These are phyloP conservation scores for Ehretia macrophylla DNA, from an alignment of 257 asterid species.

Conservation along the genomic window DNA sequence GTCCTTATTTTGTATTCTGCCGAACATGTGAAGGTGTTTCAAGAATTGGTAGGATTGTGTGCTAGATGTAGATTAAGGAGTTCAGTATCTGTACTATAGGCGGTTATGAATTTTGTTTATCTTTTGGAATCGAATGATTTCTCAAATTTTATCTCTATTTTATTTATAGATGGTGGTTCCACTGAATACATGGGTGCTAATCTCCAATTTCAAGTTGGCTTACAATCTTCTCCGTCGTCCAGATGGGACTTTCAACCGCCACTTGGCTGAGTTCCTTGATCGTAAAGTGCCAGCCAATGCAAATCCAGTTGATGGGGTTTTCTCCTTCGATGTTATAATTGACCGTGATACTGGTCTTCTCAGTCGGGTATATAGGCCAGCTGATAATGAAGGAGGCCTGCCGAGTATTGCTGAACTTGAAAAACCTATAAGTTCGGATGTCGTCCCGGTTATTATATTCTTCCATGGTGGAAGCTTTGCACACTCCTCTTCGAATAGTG, in stretches of 20 bases:
- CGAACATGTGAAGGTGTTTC: too few relatives aligned
- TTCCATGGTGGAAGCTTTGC: constrained; percentile 93
- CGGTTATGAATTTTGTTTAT: too few relatives aligned
- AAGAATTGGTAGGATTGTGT: too few relatives aligned
- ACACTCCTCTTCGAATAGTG: constrained; percentile 83
- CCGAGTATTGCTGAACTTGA: constrained; percentile 35
- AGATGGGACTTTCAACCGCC: constrained; percentile 85
- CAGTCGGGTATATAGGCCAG: constrained; percentile 56
- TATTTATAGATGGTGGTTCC: constrained; percentile 38
- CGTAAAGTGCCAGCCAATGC: constrained; percentile 76
- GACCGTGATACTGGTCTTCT: constrained; percentile 65
- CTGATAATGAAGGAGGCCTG: constrained; percentile 28
- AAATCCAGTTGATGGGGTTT: constrained; percentile 64
- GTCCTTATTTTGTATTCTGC: too few relatives aligned
- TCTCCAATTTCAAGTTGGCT: constrained; percentile 78
- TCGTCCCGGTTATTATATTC: constrained; percentile 71
- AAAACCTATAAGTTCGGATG: constrained; percentile 44
- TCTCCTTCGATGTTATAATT: constrained; percentile 59
- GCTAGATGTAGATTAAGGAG: too few relatives aligned
- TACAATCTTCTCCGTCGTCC: constrained; percentile 77
- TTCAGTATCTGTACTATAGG: too few relatives aligned
- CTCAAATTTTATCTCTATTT: background rate
- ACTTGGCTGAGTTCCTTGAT: constrained; percentile 66
- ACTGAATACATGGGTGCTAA: constrained; percentile 78
- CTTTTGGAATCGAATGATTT: too few relatives aligned